Evolutionary conservation across 2,329 filamentous ascomycete genomes (phyloP), one percentile per base, ranked within the genome.

Genomic region (Phoma sp.): DNA sequence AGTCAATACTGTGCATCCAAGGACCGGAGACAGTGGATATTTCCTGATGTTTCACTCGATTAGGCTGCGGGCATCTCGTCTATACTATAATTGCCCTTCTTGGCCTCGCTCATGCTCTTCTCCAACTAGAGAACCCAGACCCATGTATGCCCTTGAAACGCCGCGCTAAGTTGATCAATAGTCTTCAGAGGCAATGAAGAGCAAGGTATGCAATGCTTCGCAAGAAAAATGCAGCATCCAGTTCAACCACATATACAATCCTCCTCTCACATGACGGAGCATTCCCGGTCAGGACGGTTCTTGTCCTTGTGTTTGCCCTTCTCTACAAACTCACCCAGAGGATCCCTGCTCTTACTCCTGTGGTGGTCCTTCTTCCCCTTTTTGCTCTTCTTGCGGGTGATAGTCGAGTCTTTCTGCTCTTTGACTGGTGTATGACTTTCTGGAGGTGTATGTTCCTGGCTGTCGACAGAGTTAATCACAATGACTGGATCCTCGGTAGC

Each of bases 211-310:
- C 51, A 40, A 49, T 26, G 39, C 45, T 46, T 39, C 42, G 26
- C 45, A 36, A 46, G 40, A 42, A 45, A 25, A 47, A 42, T 21
- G 7, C 14, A 47, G 20, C 23, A 33, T 38, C 4, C 42, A 12
- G 14, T 2, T 5, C 11, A n/a, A 12, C 3, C 32, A 37, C n/a
- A 29, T 30, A 12, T 39, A 33, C 28, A 45, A n/a, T 23, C 23
- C 20, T 30, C 20, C 18, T 20, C n/a, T 70, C 64, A 80, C 78
- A 80, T 80, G 7, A 80, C 63, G 43, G 67, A 53, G 58, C 78
- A 80, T 53, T 80, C 78, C 29, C 78, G 61, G 45, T 79, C 77
- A 21, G 77, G 76, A 26, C 71, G 62, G 46, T 58, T 64, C 57
- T 68, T 69, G 15, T 59, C 60, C 43, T 69, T 73, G 12, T 59